Percentiles rank a stretch among this genome's conserved stretches.
These are phyloP conservation scores for Lasiodiplodia citricola DNA, from an alignment of 2,329 filamentous ascomycete species.

Conservation along the genomic window DNA sequence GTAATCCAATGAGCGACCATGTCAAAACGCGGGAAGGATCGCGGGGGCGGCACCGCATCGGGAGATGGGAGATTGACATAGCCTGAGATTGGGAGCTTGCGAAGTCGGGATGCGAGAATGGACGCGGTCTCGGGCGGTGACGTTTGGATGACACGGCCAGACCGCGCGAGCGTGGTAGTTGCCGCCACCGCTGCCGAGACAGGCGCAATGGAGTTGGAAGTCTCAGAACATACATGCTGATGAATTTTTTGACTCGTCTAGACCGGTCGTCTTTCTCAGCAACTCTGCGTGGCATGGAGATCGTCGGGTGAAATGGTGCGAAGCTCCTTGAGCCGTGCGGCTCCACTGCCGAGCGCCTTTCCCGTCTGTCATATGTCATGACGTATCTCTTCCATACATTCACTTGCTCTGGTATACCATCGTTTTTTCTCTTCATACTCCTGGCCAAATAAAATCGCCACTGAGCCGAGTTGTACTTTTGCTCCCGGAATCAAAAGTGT, in stretches of 20 bases:
- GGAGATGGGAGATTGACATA: background rate
- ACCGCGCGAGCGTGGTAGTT: background rate
- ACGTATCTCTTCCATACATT: background rate
- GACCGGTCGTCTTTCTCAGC: background rate
- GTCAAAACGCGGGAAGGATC: constrained; percentile 3
- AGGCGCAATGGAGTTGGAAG: background rate
- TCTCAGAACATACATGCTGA: background rate
- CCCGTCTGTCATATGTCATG: background rate
- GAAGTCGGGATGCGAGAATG: background rate
- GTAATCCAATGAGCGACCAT: background rate
- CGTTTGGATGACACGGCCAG: constrained; percentile 2
- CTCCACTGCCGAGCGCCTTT: constrained; percentile 7
- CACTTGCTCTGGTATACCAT: background rate
- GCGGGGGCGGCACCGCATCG: constrained; percentile 1
- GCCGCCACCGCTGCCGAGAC: background rate
- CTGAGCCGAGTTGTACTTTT: too few relatives aligned
- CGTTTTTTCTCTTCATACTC: too few relatives aligned
- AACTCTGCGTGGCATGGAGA: background rate
- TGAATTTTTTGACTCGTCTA: background rate
- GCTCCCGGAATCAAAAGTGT: too few relatives aligned
- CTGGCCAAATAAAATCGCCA: too few relatives aligned
- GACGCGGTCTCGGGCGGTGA: background rate
- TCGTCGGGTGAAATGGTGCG: background rate
- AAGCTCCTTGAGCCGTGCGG: constrained; percentile 6
- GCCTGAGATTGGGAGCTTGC: too few relatives aligned